Percentiles rank a stretch among this genome's conserved stretches.
Evolutionary conservation across 1,139 yeast genomes (phyloP).

Genomic region (Suhomyces bolitotheri): DNA sequence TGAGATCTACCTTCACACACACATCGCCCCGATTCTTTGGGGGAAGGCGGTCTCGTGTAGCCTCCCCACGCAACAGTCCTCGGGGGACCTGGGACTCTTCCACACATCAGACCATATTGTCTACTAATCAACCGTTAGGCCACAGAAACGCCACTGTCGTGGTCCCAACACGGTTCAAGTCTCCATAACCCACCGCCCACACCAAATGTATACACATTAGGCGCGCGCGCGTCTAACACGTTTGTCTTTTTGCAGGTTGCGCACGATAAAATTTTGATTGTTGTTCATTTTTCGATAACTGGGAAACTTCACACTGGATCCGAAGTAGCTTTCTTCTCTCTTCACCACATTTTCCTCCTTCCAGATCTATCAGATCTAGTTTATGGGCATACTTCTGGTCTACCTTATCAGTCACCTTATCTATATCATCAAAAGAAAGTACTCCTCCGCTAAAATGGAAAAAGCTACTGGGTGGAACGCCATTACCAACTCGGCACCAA

Average conservation of each 20-base stretch:
- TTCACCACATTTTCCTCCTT: background rate
- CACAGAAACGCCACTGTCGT: no score
- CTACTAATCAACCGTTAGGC: no score
- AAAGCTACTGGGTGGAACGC: constrained; percentile 34
- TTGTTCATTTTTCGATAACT: constrained; percentile 9
- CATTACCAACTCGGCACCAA: constrained; percentile 77
- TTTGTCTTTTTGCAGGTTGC: constrained; percentile 7
- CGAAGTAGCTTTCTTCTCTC: background rate
- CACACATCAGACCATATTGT: no score
- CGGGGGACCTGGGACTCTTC: no score
- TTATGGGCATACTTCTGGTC: constrained; percentile 47
- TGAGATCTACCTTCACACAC: no score
- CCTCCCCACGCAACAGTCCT: no score
- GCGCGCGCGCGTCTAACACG: constrained; percentile 3
- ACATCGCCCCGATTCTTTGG: no score
- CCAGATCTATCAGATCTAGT: constrained; percentile 13
- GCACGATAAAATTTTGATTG: constrained; percentile 10
- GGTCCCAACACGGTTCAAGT: no score
- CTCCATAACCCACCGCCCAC: no score
- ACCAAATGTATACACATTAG: no score
- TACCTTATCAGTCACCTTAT: constrained; percentile 40
- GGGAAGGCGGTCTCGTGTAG: no score
- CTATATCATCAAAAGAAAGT: constrained; percentile 32
- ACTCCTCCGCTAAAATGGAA: constrained; percentile 29
- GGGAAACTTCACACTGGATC: background rate